A percentile compares a stretch with the other conserved stretches of the same genome.
Evolutionary conservation across 257 asterid species (phyloP).

Genomic region (Lantana camara): DNA sequence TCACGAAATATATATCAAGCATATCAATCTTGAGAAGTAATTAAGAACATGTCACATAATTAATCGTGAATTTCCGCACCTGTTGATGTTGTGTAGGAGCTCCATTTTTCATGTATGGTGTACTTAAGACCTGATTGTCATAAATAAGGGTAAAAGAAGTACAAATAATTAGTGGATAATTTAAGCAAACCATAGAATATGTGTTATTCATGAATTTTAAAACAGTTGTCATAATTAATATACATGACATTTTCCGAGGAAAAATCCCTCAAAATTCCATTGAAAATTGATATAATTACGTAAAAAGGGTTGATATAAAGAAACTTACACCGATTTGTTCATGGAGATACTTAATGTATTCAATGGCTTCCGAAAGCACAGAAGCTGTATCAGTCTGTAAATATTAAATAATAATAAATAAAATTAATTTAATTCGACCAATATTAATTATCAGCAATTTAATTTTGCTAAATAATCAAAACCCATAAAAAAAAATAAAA

Average conservation of each 20-base stretch:
- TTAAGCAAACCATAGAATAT: too few species aligned
- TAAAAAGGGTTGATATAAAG: background rate
- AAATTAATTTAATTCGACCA: background rate
- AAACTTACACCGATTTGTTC: slow-evolving; percentile 84
- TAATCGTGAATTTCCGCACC: slow-evolving; percentile 36
- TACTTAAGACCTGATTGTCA: slow-evolving; percentile 59
- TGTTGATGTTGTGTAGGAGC: slow-evolving; percentile 66
- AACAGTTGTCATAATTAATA: background rate
- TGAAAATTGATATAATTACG: too few species aligned
- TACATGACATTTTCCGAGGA: too few species aligned
- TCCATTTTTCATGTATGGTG: slow-evolving; percentile 88
- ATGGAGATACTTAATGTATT: slow-evolving; percentile 83
- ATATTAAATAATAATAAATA: background rate
- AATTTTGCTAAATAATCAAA: slow-evolving; percentile 1
- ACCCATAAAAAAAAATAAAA: background rate
- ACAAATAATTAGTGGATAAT: background rate
- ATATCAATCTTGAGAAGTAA: too few species aligned
- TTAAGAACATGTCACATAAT: too few species aligned
- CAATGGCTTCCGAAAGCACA: slow-evolving; percentile 89
- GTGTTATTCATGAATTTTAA: too few species aligned
- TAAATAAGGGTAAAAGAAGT: background rate
- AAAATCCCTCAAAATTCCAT: too few species aligned
- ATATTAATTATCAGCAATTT: background rate
- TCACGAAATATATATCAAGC: too few species aligned
- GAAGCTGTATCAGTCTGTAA: slow-evolving; percentile 97